Percentiles rank a stretch among this genome's conserved stretches.
These are phyloP conservation scores for Cudoniella acicularis DNA, from an alignment of 495 filamentous ascomycete species.

Conservation along the genomic window DNA sequence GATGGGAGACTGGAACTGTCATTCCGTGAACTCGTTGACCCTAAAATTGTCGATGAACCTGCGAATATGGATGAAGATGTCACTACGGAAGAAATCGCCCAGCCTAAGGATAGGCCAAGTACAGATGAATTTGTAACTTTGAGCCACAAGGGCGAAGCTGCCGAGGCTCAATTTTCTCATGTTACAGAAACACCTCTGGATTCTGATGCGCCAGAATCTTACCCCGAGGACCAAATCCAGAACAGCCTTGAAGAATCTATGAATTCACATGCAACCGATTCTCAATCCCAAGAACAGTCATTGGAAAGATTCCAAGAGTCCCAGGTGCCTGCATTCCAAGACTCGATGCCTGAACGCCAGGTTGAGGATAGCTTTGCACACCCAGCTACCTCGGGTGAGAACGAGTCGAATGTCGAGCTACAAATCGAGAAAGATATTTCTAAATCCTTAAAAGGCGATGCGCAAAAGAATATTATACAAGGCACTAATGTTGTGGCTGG, in stretches of 20 bases:
- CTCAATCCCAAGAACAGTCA: not conserved
- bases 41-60: conserved; percentile 49
- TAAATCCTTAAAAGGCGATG: too few species aligned
- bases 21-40: conserved; percentile 57
- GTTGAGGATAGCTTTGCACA: not conserved
- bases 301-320: not conserved
- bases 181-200: conserved; percentile 23
- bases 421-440: too few species aligned
- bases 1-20: conserved; percentile 49
- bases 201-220: conserved; percentile 13
- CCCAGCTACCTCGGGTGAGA: not conserved
- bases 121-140: too few species aligned
- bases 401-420: too few species aligned
- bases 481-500: too few species aligned
- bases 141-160: conserved; percentile 41
- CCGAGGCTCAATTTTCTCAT: conserved; percentile 40
- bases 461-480: too few species aligned
- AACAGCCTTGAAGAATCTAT: not conserved
- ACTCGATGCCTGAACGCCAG: not conserved
- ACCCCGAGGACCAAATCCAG: not conserved
- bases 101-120: not conserved
- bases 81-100: conserved; percentile 12
- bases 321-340: not conserved
- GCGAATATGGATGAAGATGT: conserved; percentile 26
- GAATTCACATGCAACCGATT: not conserved